Percentiles rank a stretch among this genome's conserved stretches.
These are phyloP conservation scores for Cutaneotrichosporon mucoides DNA, from an alignment of 1,284 basidiomycete genomes.

Conservation along the genomic window DNA sequence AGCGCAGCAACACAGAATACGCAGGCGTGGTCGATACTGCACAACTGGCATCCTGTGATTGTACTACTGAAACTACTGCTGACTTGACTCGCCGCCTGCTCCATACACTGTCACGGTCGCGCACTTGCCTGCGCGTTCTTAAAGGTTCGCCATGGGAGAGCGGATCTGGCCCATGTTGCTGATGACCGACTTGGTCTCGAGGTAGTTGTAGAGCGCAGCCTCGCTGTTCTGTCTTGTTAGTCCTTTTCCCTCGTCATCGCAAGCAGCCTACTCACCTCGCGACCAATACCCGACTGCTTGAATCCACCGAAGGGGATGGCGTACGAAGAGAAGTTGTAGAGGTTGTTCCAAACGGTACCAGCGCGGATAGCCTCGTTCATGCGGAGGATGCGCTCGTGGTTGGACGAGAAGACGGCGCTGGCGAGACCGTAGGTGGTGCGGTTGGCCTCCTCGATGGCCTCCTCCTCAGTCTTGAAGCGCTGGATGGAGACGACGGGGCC, in stretches of 20 bases:
- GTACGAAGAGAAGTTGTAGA: constrained; percentile 13
- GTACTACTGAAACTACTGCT: background rate
- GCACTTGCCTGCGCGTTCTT: background rate
- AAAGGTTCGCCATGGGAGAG: constrained; percentile 13
- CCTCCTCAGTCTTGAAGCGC: constrained; percentile 48
- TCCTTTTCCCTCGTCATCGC: background rate
- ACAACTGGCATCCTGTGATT: background rate
- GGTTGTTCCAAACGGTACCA: constrained; percentile 56
- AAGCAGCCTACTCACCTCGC: background rate
- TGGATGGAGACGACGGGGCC: constrained; percentile 51
- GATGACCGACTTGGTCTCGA: constrained; percentile 37
- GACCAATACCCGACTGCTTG: constrained; percentile 29
- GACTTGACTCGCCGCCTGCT: background rate
- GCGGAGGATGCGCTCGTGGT: constrained; percentile 78
- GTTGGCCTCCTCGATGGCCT: constrained; percentile 67
- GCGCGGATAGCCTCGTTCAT: constrained; percentile 76
- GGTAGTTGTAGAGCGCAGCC: constrained; percentile 14
- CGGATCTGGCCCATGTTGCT: constrained; percentile 39
- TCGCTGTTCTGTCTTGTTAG: constrained; percentile 11
- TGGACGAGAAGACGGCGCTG: constrained; percentile 79
- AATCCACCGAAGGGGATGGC: constrained; percentile 15
- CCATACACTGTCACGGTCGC: no score
- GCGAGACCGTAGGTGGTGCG: constrained; percentile 81
- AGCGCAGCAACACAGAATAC: no score
- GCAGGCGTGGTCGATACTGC: background rate